These are phyloP conservation scores for Ganoderma resinaceum DNA, from an alignment of 1,284 basidiomycete species.

Conservation along the genomic window DNA sequence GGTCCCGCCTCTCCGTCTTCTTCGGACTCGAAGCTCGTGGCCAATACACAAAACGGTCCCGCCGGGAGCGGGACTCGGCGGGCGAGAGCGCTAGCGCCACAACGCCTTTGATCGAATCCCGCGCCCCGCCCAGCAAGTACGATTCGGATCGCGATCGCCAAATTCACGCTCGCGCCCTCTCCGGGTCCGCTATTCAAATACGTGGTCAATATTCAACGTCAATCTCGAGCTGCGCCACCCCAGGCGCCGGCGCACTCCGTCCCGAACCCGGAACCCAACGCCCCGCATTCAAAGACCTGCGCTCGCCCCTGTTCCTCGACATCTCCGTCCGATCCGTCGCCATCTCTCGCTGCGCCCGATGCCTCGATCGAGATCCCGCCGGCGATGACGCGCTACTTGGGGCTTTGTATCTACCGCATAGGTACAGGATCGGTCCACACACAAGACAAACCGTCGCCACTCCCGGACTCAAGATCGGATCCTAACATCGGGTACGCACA, in stretches of 20 bases:
- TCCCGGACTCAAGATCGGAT: background rate
- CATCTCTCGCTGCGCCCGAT: background rate
- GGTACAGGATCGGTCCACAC: background rate
- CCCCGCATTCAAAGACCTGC: background rate
- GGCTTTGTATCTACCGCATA: background rate
- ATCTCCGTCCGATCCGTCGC: slow-evolving; percentile 1
- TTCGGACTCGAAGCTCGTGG: background rate
- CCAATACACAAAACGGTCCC: background rate
- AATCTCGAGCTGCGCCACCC: background rate
- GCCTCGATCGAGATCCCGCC: background rate
- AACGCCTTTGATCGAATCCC: background rate
- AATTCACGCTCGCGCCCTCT: background rate
- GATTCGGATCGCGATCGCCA: slow-evolving; percentile 1
- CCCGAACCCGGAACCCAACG: background rate
- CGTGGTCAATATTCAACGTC: background rate
- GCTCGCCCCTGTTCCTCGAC: background rate
- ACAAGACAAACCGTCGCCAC: background rate
- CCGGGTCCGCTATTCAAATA: background rate
- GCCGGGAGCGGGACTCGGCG: background rate
- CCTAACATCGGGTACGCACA: background rate
- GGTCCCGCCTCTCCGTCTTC: background rate
- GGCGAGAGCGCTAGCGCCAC: background rate
- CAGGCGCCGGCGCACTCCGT: no score
- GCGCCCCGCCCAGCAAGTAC: background rate
- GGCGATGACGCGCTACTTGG: background rate